Evolutionary conservation across 768 basidiomycete species (phyloP).

Genomic region (Sporobolomyces roseus): DNA sequence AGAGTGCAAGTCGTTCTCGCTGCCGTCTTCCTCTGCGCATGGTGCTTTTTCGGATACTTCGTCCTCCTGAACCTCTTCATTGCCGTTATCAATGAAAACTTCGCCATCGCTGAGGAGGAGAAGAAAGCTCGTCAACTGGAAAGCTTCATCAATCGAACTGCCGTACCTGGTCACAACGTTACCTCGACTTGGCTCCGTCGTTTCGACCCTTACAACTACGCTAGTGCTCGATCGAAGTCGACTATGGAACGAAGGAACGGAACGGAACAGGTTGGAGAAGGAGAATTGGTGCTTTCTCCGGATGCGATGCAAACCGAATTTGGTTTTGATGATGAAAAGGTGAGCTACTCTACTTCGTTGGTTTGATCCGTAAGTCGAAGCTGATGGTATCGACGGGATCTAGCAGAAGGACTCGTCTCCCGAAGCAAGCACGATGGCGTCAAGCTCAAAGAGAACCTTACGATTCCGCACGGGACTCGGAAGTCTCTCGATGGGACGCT

Average conservation of each 20-base stretch:
- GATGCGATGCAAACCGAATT: constrained; percentile 18
- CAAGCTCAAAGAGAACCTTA: neutral
- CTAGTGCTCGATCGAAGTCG: constrained; percentile 59
- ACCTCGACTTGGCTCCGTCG: constrained; percentile 64
- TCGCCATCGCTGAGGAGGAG: constrained; percentile 81
- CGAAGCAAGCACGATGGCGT: no score
- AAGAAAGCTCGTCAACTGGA: constrained; percentile 78
- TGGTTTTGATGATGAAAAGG: constrained; percentile 14
- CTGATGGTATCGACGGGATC: no score
- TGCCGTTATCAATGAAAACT: constrained; percentile 68
- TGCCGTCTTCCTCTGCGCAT: constrained; percentile 68
- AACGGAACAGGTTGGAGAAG: neutral
- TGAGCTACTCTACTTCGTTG: no score
- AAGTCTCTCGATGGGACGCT: constrained; percentile 1
- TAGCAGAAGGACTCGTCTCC: no score
- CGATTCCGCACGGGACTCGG: constrained; percentile 18
- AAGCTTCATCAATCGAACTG: constrained; percentile 54
- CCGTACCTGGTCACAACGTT: constrained; percentile 45
- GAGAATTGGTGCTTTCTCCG: constrained; percentile 6
- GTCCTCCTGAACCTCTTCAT: constrained; percentile 93
- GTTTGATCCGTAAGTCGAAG: no score
- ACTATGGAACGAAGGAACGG: constrained; percentile 53
- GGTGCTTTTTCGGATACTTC: constrained; percentile 91
- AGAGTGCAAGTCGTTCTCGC: constrained; percentile 68
- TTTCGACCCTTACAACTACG: constrained; percentile 83